phyloP scores from a whole-genome alignment of 2,329 filamentous ascomycete species.

The Trichoderma guizhouense region DNA sequence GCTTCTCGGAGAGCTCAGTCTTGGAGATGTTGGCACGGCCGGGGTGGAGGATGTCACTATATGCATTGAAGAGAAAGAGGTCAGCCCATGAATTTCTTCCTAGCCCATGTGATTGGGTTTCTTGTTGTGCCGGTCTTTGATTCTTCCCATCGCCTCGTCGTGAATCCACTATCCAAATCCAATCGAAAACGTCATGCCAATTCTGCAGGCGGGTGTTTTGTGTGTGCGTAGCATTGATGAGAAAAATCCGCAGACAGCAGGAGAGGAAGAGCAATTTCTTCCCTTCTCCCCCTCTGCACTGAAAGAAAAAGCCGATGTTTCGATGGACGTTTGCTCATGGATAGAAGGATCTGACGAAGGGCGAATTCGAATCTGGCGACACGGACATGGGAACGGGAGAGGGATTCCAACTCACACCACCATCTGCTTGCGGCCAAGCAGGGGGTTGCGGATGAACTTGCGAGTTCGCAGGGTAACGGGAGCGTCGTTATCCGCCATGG shows the following conservation, averaged over 20 bases:
- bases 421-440: slow-evolving; percentile 99
- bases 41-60: slow-evolving; percentile 99
- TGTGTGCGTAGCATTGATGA: background rate
- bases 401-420: slow-evolving; percentile 77
- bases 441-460: slow-evolving; percentile 99
- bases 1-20: slow-evolving; percentile 95
- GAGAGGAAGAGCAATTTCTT: background rate
- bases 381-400: background rate
- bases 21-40: slow-evolving; percentile 98
- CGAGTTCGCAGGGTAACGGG: slow-evolving; percentile 89
- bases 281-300: background rate
- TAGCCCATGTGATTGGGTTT: background rate
- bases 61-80: slow-evolving; percentile 23
- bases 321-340: background rate
- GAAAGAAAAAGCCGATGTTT: background rate
- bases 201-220: background rate
- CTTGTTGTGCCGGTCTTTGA: background rate
- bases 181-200: slow-evolving; percentile 4
- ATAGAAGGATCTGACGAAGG: background rate
- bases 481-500: slow-evolving; percentile 81
- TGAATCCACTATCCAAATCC: background rate
- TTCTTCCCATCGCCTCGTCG: background rate
- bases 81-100: background rate
- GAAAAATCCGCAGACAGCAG: background rate
- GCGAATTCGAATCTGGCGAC: slow-evolving; percentile 5